These are phyloP conservation scores for Nemania diffusa DNA, from an alignment of 2,329 filamentous ascomycete genomes.

Conservation along the genomic window DNA sequence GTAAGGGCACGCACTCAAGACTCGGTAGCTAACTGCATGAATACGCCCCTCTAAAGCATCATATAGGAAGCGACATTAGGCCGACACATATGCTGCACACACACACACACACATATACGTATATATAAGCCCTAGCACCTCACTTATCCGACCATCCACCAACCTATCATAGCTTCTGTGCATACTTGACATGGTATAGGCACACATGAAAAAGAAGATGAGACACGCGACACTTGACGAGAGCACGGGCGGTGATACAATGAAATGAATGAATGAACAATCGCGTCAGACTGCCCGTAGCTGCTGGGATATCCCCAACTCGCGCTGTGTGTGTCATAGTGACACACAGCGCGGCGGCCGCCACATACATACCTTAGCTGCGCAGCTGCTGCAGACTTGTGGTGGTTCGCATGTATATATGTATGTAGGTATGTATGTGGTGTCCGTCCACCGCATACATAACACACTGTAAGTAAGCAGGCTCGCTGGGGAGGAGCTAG, in stretches of 20 bases:
- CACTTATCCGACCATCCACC: neutral
- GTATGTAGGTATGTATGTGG: neutral
- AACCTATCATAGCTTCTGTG: constrained; percentile 2
- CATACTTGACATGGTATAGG: neutral
- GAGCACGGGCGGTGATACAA: constrained; percentile 3
- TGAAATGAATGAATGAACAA: neutral
- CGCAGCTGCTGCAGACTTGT: too few species aligned
- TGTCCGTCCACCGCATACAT: neutral
- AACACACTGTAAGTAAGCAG: constrained; percentile 2
- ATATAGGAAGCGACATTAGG: constrained; percentile 9
- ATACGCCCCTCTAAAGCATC: constrained; percentile 26
- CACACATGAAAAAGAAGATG: neutral
- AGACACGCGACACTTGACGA: neutral
- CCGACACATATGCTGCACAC: constrained; percentile 2
- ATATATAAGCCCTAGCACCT: neutral
- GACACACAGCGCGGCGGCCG: constrained; percentile 11
- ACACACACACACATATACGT: neutral
- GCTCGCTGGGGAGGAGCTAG: neutral
- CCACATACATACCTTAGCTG: neutral
- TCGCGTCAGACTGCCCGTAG: neutral
- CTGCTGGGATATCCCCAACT: constrained; percentile 13
- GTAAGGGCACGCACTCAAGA: constrained; percentile 7
- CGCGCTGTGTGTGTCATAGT: constrained; percentile 13
- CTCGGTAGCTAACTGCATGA: constrained; percentile 28
- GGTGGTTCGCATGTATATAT: neutral